phyloP scores from a whole-genome alignment of 225 moss, liverwort and hornwort genomes.

The Pseudisothecium myosuroides region DNA sequence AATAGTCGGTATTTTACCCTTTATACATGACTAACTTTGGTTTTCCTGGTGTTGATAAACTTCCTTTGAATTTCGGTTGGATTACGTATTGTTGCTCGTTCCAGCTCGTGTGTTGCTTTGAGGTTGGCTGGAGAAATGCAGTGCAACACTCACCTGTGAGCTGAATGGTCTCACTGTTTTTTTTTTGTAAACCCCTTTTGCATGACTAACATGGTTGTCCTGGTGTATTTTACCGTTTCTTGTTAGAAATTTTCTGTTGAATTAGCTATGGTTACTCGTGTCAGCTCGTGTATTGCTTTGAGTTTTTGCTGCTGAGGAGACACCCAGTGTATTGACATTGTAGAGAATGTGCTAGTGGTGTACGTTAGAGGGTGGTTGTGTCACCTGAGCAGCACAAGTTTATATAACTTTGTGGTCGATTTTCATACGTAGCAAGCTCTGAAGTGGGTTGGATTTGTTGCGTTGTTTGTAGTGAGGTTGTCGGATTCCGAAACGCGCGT shows the following conservation, averaged over 20 bases:
- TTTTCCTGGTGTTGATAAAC: not conserved
- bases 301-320: not conserved
- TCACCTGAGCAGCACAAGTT: not conserved
- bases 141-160: not conserved
- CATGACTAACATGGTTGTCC: not conserved
- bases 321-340: not conserved
- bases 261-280: not conserved
- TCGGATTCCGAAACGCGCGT: conserved; percentile 65
- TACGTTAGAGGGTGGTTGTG: not conserved
- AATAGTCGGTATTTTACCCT: not conserved
- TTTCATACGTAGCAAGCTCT: not conserved
- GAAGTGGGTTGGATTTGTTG: not conserved
- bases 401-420: not conserved
- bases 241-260: not conserved
- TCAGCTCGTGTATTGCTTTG: not conserved
- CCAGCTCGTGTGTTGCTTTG: not conserved
- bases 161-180: not conserved
- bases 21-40: not conserved
- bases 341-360: not conserved
- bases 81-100: not conserved
- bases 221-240: not conserved
- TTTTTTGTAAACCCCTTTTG: not conserved
- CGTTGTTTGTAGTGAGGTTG: conserved; percentile 52
- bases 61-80: not conserved
- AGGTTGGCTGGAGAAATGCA: not conserved